Percentiles rank a stretch among this genome's conserved stretches.
These are phyloP conservation scores for Coniochaeta hoffmannii DNA, from an alignment of 2,329 filamentous ascomycete species.

Conservation along the genomic window DNA sequence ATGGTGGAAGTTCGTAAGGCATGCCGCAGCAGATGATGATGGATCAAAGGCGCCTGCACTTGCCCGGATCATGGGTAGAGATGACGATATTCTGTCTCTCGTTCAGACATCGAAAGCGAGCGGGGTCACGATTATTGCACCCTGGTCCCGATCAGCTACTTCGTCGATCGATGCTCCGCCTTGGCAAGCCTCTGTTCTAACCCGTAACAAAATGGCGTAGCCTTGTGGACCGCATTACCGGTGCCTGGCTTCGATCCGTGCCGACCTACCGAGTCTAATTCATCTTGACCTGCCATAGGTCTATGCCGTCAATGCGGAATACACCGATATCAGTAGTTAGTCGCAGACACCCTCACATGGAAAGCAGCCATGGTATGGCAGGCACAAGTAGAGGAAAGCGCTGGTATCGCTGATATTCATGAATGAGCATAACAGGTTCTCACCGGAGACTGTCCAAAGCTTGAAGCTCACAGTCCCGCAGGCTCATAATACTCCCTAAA, in stretches of 20 bases:
- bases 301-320: too few species aligned
- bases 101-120: neutral
- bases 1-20: neutral
- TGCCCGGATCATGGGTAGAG: too few species aligned
- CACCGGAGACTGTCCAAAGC: too few species aligned
- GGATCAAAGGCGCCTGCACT: too few species aligned
- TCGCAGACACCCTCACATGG: too few species aligned
- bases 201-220: neutral
- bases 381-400: neutral
- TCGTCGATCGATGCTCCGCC: neutral
- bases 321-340: too few species aligned
- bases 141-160: neutral
- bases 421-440: too few species aligned
- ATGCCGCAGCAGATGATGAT: neutral
- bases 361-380: neutral
- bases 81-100: neutral
- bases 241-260: neutral
- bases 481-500: slow-evolving; percentile 67
- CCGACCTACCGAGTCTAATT: too few species aligned
- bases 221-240: neutral
- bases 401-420: too few species aligned
- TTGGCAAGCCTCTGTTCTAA: neutral
- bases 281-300: too few species aligned
- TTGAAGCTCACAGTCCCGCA: slow-evolving; percentile 26
- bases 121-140: neutral